Conservation (phyloP, 148 eudicot species). For the Arbutus unedo region DNA sequence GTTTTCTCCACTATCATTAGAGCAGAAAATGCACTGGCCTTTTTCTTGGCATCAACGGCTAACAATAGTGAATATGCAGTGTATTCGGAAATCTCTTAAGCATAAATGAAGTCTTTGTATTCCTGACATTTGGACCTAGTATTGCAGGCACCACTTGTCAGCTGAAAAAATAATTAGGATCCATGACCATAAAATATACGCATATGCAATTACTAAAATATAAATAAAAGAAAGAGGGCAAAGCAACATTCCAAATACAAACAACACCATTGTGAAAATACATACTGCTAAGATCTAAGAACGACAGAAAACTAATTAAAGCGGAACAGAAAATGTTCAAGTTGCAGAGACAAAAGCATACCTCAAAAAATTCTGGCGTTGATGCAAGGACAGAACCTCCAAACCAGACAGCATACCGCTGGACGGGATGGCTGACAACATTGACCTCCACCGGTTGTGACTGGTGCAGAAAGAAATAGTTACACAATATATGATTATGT, state of each 20-base stretch:
- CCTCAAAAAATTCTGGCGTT: conserved; percentile 83
- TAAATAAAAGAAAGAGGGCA: neutral
- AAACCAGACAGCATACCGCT: conserved; percentile 98
- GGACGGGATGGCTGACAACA: conserved; percentile 94
- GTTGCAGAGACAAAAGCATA: conserved; percentile 32
- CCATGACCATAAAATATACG: neutral
- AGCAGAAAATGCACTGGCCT: neutral
- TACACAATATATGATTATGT: neutral
- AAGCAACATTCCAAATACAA: neutral
- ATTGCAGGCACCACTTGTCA: neutral
- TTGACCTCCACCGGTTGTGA: conserved; percentile 97
- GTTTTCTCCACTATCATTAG: neutral
- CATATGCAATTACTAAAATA: neutral
- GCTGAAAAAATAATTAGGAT: neutral
- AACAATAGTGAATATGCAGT: neutral
- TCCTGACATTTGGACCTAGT: neutral
- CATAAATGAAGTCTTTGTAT: neutral
- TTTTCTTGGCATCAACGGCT: neutral
- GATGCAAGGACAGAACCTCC: conserved; percentile 99
- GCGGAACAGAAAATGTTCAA: neutral
- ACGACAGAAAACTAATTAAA: neutral
- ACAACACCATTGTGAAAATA: neutral
- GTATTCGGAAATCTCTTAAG: neutral
- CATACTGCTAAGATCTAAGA: neutral
- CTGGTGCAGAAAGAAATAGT: conserved; percentile 34